These are phyloP conservation scores for Entrophospora sp. DNA, from an alignment of 192 early-diverging fungal species.

Conservation along the genomic window DNA sequence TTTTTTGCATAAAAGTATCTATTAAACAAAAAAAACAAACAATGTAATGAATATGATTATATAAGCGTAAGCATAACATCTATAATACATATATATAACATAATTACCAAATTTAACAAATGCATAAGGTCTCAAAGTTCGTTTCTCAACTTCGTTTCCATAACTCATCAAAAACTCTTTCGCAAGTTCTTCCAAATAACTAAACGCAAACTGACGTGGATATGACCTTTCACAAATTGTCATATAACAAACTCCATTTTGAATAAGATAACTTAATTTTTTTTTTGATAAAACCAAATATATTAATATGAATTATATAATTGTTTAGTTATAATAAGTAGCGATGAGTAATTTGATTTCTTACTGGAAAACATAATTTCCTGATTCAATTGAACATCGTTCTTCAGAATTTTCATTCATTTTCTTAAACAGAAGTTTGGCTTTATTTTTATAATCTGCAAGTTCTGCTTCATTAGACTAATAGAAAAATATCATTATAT, in stretches of 20 bases:
- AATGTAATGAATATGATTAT: background rate
- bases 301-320: background rate
- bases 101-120: constrained; percentile 89
- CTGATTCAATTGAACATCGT: constrained; percentile 91
- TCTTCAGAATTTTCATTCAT: constrained; percentile 78
- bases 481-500: background rate
- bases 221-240: constrained; percentile 90
- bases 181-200: constrained; percentile 89
- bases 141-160: constrained; percentile 78
- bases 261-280: constrained; percentile 89
- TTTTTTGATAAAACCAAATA: background rate
- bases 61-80: background rate
- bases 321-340: no score
- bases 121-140: constrained; percentile 85
- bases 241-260: constrained; percentile 89
- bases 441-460: constrained; percentile 88
- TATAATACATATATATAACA: no score
- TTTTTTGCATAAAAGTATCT: constrained; percentile 99
- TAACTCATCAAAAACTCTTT: constrained; percentile 91
- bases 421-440: constrained; percentile 86
- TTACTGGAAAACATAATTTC: constrained; percentile 83
- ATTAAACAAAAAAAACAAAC: background rate
- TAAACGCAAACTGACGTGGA: constrained; percentile 88
- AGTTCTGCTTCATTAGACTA: constrained; percentile 68
- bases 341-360: no score